Evolutionary conservation across 768 basidiomycete species (phyloP).

Genomic region (Hydnum rufescens): DNA sequence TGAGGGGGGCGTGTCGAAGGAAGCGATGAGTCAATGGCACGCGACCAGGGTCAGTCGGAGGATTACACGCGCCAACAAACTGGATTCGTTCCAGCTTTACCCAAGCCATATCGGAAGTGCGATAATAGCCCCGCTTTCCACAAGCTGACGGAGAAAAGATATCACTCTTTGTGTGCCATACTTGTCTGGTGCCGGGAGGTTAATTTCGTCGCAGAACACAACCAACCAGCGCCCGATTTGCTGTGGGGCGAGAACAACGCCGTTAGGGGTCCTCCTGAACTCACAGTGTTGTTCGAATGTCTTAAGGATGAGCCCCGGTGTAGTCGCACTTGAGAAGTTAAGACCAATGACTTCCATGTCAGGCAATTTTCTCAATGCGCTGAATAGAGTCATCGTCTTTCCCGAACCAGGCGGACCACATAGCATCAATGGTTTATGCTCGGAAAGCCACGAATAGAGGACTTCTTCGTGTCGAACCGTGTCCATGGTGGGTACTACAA

Average conservation of each 20-base stretch:
- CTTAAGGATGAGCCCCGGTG: constrained; percentile 93
- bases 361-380: constrained; percentile 87
- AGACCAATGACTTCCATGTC: constrained; percentile 99
- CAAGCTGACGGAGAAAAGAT: constrained; percentile 91
- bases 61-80: constrained; percentile 98
- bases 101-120: constrained; percentile 88
- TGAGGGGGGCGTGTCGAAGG: constrained; percentile 86
- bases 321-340: constrained; percentile 98
- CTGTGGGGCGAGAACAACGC: constrained; percentile 81
- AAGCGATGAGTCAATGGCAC: constrained; percentile 96
- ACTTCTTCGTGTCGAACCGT: constrained; percentile 98
- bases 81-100: constrained; percentile 97
- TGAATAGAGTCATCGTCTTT: constrained; percentile 99
- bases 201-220: constrained; percentile 99
- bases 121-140: constrained; percentile 93
- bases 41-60: constrained; percentile 96
- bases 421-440: constrained; percentile 94
- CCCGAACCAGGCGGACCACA: constrained; percentile 99
- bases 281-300: constrained; percentile 99
- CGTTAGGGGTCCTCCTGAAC: constrained; percentile 94
- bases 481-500: constrained; percentile 96
- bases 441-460: constrained; percentile 94
- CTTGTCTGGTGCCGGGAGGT: constrained; percentile 88
- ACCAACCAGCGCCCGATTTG: constrained; percentile 98
- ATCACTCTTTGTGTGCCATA: constrained; percentile 98